These are phyloP conservation scores for Cytauxzoon felis DNA, from an alignment of 169 alveolate species.

Conservation along the genomic window DNA sequence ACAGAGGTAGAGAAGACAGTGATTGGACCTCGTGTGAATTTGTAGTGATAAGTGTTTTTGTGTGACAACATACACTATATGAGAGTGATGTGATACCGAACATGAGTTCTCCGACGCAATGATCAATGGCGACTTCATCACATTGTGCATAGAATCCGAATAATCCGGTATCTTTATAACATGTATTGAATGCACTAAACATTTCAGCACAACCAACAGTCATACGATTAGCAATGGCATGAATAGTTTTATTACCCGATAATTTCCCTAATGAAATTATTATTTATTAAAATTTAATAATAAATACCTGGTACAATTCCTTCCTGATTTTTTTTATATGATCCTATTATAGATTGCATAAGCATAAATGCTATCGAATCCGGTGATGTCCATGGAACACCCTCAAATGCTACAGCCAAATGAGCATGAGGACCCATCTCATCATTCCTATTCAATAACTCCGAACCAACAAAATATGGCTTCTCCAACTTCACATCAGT, in stretches of 20 bases:
- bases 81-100: slow-evolving; percentile 79
- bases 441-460: slow-evolving; percentile 69
- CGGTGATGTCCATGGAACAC: slow-evolving; percentile 91
- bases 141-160: slow-evolving; percentile 83
- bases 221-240: slow-evolving; percentile 76
- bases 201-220: slow-evolving; percentile 80
- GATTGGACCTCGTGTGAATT: background rate
- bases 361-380: slow-evolving; percentile 89
- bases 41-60: background rate
- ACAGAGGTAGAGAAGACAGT: background rate
- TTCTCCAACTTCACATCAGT: slow-evolving; percentile 43
- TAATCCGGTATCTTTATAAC: slow-evolving; percentile 91
- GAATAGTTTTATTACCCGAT: slow-evolving; percentile 76
- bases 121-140: slow-evolving; percentile 83
- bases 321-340: slow-evolving; percentile 76
- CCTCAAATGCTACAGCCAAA: slow-evolving; percentile 87
- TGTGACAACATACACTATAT: slow-evolving; percentile 51
- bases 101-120: slow-evolving; percentile 79
- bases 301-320: slow-evolving; percentile 74
- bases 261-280: slow-evolving; percentile 66
- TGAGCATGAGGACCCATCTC: slow-evolving; percentile 84
- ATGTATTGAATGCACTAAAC: slow-evolving; percentile 81
- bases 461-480: slow-evolving; percentile 77
- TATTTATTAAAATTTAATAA: slow-evolving; percentile 21
- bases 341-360: slow-evolving; percentile 90